Evolutionary conservation across 306 rosid genomes (phyloP), one percentile per base, ranked within the genome.

Genomic region (Ziziphus jujuba): DNA sequence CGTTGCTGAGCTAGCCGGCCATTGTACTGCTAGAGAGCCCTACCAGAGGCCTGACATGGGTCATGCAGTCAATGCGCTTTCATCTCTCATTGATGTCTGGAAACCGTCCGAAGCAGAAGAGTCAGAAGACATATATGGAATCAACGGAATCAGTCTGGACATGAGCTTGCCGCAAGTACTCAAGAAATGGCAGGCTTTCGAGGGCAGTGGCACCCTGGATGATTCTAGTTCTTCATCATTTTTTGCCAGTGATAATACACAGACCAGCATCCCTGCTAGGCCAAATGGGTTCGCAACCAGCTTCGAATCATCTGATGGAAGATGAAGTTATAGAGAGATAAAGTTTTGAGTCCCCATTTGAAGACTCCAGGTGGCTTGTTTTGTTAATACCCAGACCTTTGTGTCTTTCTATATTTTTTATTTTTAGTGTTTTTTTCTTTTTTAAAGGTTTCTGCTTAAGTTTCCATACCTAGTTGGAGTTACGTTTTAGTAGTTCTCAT

Each of bases 1-100:
- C 0, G 90, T 90, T 55, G 91, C 96, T 0, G 91, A 90, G 65
- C 75, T 93, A 59, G 98, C 98, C 4, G 84, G 96, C 36, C 91
- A 93, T 56, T 90, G 98, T 73, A 73, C 80, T 17, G 88, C 87
- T 2, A 72, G 97, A 51, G 98, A 93, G 75, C 87, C 97, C 4
- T 66, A 83, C 73, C 96, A 88, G 28, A 85, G 97, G 5, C 98
- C 98, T 3, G 97, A 93, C 53, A 90, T 93, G 90, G 64, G 96
- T 35, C 91, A 84, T 60, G 90, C 40, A 0, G 98, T 93, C 72
- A 90, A 83, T 54, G 95, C 88, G 58, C 77, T 93, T 24, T 88
- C 90, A 0, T 77, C 97, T 21, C 90, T 90, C n/a, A 72, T 90
- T 28, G 87, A 88, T 73, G 77, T 83, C 14, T 90, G 96, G 98